Conservation (phyloP, 768 basidiomycete genomes). For the Cystobasidium tubakii region DNA sequence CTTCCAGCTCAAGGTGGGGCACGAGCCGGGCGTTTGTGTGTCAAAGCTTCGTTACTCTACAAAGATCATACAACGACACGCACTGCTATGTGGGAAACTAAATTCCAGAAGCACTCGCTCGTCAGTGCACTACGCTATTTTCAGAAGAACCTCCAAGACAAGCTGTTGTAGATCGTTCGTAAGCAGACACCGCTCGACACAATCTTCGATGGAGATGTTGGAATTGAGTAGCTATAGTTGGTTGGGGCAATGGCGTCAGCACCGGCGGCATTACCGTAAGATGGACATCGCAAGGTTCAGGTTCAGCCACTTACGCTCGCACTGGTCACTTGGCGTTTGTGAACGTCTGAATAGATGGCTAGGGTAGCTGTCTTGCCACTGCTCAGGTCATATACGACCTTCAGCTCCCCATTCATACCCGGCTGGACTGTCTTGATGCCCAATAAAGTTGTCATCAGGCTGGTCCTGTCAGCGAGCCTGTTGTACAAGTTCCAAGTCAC, state of each 20-base stretch:
- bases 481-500: neutral
- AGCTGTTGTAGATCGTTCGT: slow-evolving; percentile 29
- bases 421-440: slow-evolving; percentile 34
- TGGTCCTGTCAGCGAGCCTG: slow-evolving; percentile 31
- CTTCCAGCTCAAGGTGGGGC: no score
- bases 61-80: neutral
- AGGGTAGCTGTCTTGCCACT: slow-evolving; percentile 22
- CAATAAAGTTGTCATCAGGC: slow-evolving; percentile 1
- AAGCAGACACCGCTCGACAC: neutral
- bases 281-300: neutral
- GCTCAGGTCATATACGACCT: slow-evolving; percentile 16
- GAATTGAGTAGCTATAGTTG: slow-evolving; percentile 17
- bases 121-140: slow-evolving; percentile 1
- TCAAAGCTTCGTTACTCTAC: neutral
- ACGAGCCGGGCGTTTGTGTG: neutral
- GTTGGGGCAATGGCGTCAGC: neutral
- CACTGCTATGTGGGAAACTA: neutral
- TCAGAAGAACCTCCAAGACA: slow-evolving; percentile 19
- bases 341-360: slow-evolving; percentile 25
- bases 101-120: neutral
- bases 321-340: neutral
- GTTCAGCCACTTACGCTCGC: slow-evolving; percentile 6
- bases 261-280: neutral
- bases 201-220: slow-evolving; percentile 13
- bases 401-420: slow-evolving; percentile 13